Evolutionary conservation across 768 basidiomycete genomes (phyloP).

Genomic region (Lactifluus piperatus): DNA sequence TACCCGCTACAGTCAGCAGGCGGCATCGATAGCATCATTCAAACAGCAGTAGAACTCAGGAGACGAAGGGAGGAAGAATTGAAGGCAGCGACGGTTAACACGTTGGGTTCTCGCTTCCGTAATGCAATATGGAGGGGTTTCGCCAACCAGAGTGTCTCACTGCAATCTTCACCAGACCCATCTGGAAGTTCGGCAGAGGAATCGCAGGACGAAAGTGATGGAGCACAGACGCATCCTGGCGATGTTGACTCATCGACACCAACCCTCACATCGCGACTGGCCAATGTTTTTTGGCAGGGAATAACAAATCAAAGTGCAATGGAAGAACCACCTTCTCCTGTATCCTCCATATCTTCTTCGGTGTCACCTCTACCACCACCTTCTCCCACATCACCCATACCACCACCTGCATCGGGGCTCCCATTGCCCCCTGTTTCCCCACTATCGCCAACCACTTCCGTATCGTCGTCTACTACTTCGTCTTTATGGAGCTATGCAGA

Average conservation of each 20-base stretch:
- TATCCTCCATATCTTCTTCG: constrained; percentile 26
- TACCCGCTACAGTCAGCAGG: constrained; percentile 61
- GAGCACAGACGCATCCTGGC: constrained; percentile 33
- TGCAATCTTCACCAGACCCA: constrained; percentile 29
- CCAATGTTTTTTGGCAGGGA: constrained; percentile 65
- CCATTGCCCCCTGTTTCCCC: constrained; percentile 22
- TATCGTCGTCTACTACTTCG: constrained; percentile 7
- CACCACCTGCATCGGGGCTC: constrained; percentile 23
- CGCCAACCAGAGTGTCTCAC: constrained; percentile 40
- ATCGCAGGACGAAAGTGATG: constrained; percentile 33
- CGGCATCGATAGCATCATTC: constrained; percentile 62
- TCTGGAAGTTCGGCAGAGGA: constrained; percentile 25
- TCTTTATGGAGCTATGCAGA: constrained; percentile 63
- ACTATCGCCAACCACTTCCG: constrained; percentile 13
- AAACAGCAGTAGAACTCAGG: constrained; percentile 54
- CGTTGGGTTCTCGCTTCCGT: constrained; percentile 48
- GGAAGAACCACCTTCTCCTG: constrained; percentile 47
- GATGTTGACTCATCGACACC: constrained; percentile 13
- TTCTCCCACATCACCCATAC: constrained; percentile 23
- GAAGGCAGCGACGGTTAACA: constrained; percentile 27
- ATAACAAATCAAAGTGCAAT: constrained; percentile 68
- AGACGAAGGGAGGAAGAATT: constrained; percentile 39
- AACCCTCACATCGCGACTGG: constrained; percentile 44
- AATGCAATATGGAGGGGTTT: constrained; percentile 63
- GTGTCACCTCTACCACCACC: constrained; percentile 30